Evolutionary conservation across 371 early-diverging fungal species (phyloP).

Genomic region (Zychaea mexicana): DNA sequence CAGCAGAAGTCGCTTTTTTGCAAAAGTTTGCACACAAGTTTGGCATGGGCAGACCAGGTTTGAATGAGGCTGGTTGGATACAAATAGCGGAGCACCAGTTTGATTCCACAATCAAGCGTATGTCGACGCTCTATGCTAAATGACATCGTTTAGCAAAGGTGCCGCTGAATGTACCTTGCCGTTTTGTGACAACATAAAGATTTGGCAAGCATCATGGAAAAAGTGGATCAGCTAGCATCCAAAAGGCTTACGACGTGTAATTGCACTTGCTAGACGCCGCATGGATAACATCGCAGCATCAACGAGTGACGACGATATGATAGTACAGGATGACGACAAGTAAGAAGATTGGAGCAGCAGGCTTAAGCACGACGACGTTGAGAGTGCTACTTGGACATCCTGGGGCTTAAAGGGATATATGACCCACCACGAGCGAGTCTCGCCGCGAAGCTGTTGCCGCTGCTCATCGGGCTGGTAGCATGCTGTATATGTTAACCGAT

Average conservation of each 20-base stretch:
- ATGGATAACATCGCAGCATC: slow-evolving; percentile 32
- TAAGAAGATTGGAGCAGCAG: slow-evolving; percentile 34
- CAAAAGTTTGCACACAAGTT: slow-evolving; percentile 73
- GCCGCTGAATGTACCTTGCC: slow-evolving; percentile 54
- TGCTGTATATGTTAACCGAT: slow-evolving; percentile 92
- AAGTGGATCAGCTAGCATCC: slow-evolving; percentile 27
- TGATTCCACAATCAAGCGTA: slow-evolving; percentile 80
- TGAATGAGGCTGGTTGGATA: slow-evolving; percentile 51
- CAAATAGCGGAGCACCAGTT: slow-evolving; percentile 73
- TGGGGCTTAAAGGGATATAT: slow-evolving; percentile 90
- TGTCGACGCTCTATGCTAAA: slow-evolving; percentile 49
- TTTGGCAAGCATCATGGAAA: slow-evolving; percentile 6
- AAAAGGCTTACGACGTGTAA: slow-evolving; percentile 53
- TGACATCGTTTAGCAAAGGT: slow-evolving; percentile 64
- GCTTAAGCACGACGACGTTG: slow-evolving; percentile 53
- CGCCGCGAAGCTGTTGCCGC: slow-evolving; percentile 75
- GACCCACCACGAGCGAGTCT: slow-evolving; percentile 85
- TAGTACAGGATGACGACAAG: slow-evolving; percentile 10
- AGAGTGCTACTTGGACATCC: slow-evolving; percentile 70
- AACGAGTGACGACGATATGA: background rate
- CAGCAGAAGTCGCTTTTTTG: slow-evolving; percentile 56
- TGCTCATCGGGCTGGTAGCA: slow-evolving; percentile 87
- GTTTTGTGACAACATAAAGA: slow-evolving; percentile 25
- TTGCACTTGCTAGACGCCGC: slow-evolving; percentile 59
- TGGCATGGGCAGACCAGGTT: slow-evolving; percentile 56